Evolutionary conservation across 345 rosid species (phyloP).

Genomic region (Hibiscus syriacus): DNA sequence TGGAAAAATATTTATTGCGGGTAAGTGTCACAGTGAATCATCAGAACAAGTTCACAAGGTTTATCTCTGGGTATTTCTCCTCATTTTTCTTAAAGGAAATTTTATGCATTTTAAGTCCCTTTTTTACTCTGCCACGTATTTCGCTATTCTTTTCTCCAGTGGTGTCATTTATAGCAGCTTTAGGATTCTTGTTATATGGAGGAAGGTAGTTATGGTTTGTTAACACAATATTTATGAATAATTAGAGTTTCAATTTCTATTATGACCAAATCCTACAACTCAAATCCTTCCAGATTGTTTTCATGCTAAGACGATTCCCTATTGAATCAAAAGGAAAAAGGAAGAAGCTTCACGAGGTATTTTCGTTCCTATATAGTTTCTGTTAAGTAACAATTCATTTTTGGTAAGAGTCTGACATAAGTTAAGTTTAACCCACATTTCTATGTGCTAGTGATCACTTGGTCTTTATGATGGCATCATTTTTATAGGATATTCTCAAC

Average conservation of each 20-base stretch:
- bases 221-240: slow-evolving; percentile 4
- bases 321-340: slow-evolving; percentile 98
- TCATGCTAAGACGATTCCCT: slow-evolving; percentile 95
- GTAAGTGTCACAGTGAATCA: slow-evolving; percentile 23
- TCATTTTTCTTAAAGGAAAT: background rate
- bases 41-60: background rate
- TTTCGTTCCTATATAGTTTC: slow-evolving; percentile 1
- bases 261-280: slow-evolving; percentile 6
- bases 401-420: no score
- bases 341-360: slow-evolving; percentile 97
- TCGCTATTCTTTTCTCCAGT: slow-evolving; percentile 34
- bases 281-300: slow-evolving; percentile 52
- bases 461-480: no score
- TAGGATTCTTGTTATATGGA: slow-evolving; percentile 90
- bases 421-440: no score
- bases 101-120: background rate
- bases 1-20: slow-evolving; percentile 87
- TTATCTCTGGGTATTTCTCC: background rate
- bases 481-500: no score
- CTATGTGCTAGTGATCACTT: no score
- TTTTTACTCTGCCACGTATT: slow-evolving; percentile 11
- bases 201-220: slow-evolving; percentile 62
- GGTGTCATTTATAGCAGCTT: slow-evolving; percentile 82
- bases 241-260: slow-evolving; percentile 3
- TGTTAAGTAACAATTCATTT: background rate